phyloP scores from a whole-genome alignment of 768 basidiomycete genomes.

The Termitomyces heimii region DNA sequence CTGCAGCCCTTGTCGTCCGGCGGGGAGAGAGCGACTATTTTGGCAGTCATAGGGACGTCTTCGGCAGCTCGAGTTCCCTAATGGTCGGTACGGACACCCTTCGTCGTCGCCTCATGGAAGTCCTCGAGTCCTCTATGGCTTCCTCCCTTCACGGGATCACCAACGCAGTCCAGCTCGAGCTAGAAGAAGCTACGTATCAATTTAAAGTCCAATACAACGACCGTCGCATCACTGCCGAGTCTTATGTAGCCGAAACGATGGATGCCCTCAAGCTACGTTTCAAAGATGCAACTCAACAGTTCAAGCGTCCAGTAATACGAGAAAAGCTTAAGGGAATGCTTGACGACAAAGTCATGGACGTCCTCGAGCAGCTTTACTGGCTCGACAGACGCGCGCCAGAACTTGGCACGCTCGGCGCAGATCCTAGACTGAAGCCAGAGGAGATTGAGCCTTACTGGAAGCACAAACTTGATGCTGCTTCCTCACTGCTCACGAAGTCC shows the following conservation, averaged over 20 bases:
- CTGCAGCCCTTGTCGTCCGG: constrained; percentile 41
- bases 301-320: constrained; percentile 86
- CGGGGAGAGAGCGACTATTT: constrained; percentile 69
- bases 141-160: constrained; percentile 93
- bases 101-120: constrained; percentile 89
- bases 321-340: constrained; percentile 87
- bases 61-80: constrained; percentile 54
- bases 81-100: constrained; percentile 93
- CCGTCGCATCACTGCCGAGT: constrained; percentile 88
- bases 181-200: constrained; percentile 96
- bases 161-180: constrained; percentile 94
- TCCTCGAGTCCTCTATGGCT: constrained; percentile 96
- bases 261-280: constrained; percentile 88
- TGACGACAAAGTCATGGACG: constrained; percentile 95
- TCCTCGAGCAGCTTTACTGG: constrained; percentile 97
- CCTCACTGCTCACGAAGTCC: constrained; percentile 89
- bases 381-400: constrained; percentile 81
- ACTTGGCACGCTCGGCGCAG: constrained; percentile 61
- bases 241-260: constrained; percentile 96
- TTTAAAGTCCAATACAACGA: constrained; percentile 99
- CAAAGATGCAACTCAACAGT: constrained; percentile 78
- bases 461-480: constrained; percentile 94
- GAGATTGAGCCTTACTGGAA: constrained; percentile 90
- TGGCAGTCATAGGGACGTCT: constrained; percentile 52
- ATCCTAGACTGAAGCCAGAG: constrained; percentile 63